Evolutionary conservation across 345 rosid species (phyloP), one percentile per base, ranked within the genome.

Genomic region (Eucalyptus regnans): DNA sequence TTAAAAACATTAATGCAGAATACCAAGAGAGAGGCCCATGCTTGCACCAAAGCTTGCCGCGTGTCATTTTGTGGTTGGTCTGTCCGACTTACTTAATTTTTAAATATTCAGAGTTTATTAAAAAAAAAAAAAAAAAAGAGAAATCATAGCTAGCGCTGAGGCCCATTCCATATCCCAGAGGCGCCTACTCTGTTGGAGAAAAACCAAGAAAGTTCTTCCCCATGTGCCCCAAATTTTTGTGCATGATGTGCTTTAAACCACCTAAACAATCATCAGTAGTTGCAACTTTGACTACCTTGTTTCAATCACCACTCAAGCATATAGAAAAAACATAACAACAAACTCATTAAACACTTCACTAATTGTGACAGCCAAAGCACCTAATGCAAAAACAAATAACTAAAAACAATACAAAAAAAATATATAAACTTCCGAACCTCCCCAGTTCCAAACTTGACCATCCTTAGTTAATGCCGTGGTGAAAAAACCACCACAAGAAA

Each of bases 361-460:
- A 37, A 76, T 76, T 41, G 48, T 20, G 23, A 76, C 76, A 43
- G 48, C 81, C 43, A 50, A 17, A 50, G 60, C 62, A 37, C 41
- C 46, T 52, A 58, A 86, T 31, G 46, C 43, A 86, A 49, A 86
- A 86, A 3, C 84, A 76, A 86, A 50, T 52, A 51, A 37, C 23
- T 29, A 86, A 51, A 37, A 87, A 6, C 9, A 48, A 50, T 44
- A 87, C 37, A 58, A 48, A 66, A 2, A 41, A 62, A 31, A 83
- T 44, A 12, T 44, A 81, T 43, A 13, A 50, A 48, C 58, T 87
- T 1, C 33, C 87, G 44, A 90, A 96, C 98, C 99, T 92, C 99
- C 99, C 98, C 98, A 96, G 86, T 96, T 97, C 98, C 99, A 96
- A 51, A 96, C 92, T 86, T 96, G 92, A n/a, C 98, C 98, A 58